phyloP scores from a whole-genome alignment of 495 filamentous ascomycete species.

The Letharia lupina region DNA sequence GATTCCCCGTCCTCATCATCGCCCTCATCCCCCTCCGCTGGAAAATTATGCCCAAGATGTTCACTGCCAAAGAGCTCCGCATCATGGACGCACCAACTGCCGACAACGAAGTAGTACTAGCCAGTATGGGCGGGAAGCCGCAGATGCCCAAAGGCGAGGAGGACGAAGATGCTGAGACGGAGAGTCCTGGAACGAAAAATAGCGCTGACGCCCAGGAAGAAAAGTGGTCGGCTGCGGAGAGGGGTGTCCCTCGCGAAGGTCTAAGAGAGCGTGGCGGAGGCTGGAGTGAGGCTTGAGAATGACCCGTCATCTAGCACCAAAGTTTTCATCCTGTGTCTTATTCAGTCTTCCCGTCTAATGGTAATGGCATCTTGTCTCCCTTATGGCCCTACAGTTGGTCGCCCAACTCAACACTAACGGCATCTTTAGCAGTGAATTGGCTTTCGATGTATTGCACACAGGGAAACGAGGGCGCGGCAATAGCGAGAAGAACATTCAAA shows the following conservation, averaged over 20 bases:
- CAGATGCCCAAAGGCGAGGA: conserved; percentile 22
- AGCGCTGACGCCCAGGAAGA: conserved; percentile 2
- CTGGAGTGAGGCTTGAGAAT: conserved; percentile 5
- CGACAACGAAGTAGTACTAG: conserved; percentile 25
- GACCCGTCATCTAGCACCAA: not conserved
- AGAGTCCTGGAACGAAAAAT: not conserved
- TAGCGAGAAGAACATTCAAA: no score
- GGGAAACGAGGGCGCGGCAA: no score
- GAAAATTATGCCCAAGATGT: conserved; percentile 31
- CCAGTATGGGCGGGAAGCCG: conserved; percentile 31
- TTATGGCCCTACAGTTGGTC: no score
- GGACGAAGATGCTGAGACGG: not conserved
- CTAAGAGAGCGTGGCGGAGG: conserved; percentile 3
- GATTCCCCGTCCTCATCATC: conserved; percentile 40
- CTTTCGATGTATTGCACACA: no score
- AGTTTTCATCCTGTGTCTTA: not conserved
- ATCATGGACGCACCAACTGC: conserved; percentile 36
- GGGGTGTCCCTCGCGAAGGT: conserved; percentile 10
- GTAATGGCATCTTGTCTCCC: not conserved
- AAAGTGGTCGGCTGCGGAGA: conserved; percentile 11
- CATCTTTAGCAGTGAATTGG: no score
- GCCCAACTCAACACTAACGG: no score
- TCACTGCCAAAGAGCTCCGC: conserved; percentile 31
- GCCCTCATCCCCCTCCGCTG: conserved; percentile 34
- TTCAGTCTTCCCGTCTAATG: not conserved